phyloP scores from a whole-genome alignment of 495 filamentous ascomycete genomes.

The Penicillium antarcticum region DNA sequence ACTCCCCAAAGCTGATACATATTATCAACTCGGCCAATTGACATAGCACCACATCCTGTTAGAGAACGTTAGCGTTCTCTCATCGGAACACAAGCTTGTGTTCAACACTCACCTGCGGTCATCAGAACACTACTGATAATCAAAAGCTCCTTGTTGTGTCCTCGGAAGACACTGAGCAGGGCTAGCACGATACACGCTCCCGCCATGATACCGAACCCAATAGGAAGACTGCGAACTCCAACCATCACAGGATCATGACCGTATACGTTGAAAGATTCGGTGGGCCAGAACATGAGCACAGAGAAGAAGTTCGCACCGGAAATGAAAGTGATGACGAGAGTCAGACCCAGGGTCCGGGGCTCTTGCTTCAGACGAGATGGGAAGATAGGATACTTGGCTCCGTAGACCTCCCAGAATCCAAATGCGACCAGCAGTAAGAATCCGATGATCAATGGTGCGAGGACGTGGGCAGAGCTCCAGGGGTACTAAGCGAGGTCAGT shows the following conservation, averaged over 20 bases:
- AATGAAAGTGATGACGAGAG: conserved; percentile 69
- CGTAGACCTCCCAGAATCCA: conserved; percentile 57
- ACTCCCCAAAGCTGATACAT: conserved; percentile 59
- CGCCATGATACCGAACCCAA: conserved; percentile 59
- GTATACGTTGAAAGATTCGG: conserved; percentile 71
- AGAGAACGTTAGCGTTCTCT: conserved; percentile 3
- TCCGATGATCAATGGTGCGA: conserved; percentile 58
- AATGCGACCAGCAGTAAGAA: conserved; percentile 52
- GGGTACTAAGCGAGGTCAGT: conserved; percentile 43
- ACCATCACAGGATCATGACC: conserved; percentile 66
- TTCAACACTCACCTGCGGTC: conserved; percentile 54
- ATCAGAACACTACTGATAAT: conserved; percentile 60
- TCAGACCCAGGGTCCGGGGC: conserved; percentile 59
- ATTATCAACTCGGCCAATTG: conserved; percentile 56
- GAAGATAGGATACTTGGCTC: conserved; percentile 63
- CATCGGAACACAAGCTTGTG: background rate
- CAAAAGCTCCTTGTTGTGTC: conserved; percentile 61
- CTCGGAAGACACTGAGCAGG: conserved; percentile 57
- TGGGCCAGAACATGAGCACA: conserved; percentile 71
- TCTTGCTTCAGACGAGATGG: conserved; percentile 60
- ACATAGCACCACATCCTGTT: conserved; percentile 58
- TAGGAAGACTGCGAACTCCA: conserved; percentile 62
- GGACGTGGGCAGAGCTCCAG: conserved; percentile 56
- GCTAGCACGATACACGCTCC: conserved; percentile 62
- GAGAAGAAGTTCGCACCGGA: conserved; percentile 75